Evolutionary conservation across 1,139 yeast species (phyloP).

Genomic region (Kodamaea plutei): DNA sequence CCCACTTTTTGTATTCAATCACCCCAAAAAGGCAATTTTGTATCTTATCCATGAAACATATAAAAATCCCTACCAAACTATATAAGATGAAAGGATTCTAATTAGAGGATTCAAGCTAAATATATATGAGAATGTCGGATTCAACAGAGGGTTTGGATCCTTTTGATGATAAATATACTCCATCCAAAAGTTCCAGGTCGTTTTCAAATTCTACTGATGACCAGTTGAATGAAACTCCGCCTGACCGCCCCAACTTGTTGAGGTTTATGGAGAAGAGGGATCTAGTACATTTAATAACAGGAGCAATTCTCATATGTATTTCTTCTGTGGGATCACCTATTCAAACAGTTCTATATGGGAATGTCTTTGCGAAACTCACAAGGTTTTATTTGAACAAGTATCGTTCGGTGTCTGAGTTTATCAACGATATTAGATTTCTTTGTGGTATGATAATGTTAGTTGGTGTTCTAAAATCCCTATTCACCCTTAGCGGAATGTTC

Average conservation of each 20-base stretch:
- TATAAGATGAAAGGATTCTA: too few relatives aligned
- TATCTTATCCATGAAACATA: too few relatives aligned
- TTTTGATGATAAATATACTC: too few relatives aligned
- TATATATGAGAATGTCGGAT: too few relatives aligned
- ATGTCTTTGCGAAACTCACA: constrained; percentile 52
- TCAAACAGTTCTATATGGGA: constrained; percentile 63
- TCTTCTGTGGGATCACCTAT: constrained; percentile 59
- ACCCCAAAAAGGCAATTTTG: too few relatives aligned
- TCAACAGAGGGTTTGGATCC: too few relatives aligned
- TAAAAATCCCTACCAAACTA: too few relatives aligned
- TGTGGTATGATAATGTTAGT: constrained; percentile 54
- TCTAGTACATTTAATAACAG: constrained; percentile 19
- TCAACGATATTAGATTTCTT: constrained; percentile 40
- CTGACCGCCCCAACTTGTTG: constrained; percentile 22
- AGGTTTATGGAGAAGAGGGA: constrained; percentile 25
- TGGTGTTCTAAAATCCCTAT: constrained; percentile 51
- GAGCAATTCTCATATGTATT: constrained; percentile 21
- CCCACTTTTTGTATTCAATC: too few relatives aligned
- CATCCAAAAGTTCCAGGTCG: too few relatives aligned
- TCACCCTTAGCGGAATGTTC: constrained; percentile 54
- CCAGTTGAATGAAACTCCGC: too few relatives aligned
- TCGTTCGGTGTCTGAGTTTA: constrained; percentile 27
- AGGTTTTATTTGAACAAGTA: constrained; percentile 28
- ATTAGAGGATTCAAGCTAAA: too few relatives aligned
- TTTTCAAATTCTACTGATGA: too few relatives aligned